Evolutionary conservation across 331 rosid species (phyloP), one percentile per base, ranked within the genome.

Genomic region (Rhamnella rubrinervis): DNA sequence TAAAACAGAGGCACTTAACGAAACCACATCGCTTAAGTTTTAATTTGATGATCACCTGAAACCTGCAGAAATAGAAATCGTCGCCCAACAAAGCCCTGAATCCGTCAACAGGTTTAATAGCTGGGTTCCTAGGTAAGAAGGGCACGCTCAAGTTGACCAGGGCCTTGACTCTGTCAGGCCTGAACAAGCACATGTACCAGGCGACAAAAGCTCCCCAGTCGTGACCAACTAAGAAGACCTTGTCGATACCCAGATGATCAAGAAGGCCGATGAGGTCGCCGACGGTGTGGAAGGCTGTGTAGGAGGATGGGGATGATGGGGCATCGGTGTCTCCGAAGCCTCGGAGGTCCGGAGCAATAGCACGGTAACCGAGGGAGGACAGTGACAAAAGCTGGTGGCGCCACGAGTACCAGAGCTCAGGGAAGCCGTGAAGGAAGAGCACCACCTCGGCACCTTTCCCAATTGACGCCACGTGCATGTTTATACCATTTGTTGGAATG

Each of bases 41-140:
- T 1, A n/a, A 53, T 7, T 6, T n/a, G 8, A 4, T 18, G 11
- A 53, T n/a, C 2, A 53, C 58, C 58, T 53, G 58, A 53, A 53
- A 53, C 25, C 23, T 53, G 21, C 58, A 53, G 25, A 53, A 18
- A 53, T 53, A 53, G 58, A 15, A 53, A 53, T 53, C 58, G 3
- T 53, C 58, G 11, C 58, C 58, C 18, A 19, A 21, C 58, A 53
- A n/a, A 53, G 58, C 58, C 58, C 58, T 53, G 58, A 18, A 53
- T 8, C 25, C 25, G 2, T 53, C 58, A 6, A 53, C 20, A 18
- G 3, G 19, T 10, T 19, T 19, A 8, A n/a, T 6, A 2, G 58
- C 25, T 21, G 58, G 58, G 25, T 53, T 53, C 26, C 58, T 53
- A 6, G 58, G 58, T 2, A 8, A 6, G 58, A n/a, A 53, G 25